Evolutionary conservation across 257 asterid species (phyloP).

Genomic region (Jaltomata sinuosa): DNA sequence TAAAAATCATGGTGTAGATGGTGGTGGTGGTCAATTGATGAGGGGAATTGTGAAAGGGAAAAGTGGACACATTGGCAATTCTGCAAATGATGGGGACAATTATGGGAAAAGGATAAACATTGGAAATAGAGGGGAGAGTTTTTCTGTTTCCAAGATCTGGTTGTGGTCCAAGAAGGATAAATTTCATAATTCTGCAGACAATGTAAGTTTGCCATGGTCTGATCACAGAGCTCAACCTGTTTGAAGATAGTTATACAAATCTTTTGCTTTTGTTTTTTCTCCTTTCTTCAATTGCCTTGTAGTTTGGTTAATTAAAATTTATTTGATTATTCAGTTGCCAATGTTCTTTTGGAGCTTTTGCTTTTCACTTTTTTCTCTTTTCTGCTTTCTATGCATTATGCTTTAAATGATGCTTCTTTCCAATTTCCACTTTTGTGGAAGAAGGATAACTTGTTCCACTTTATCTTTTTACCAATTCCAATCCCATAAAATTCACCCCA

Average conservation of each 20-base stretch:
- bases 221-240: conserved; percentile 1
- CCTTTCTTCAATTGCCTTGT: not conserved
- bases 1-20: conserved; percentile 14
- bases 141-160: conserved; percentile 97
- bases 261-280: not conserved
- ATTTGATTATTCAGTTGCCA: conserved; percentile 5
- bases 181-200: conserved; percentile 28
- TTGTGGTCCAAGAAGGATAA: conserved; percentile 85
- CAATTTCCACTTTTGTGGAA: conserved; percentile 23
- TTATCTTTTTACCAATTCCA: conserved; percentile 20
- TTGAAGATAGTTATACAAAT: conserved; percentile 5
- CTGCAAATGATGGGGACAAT: conserved; percentile 32
- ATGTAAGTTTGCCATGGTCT: conserved; percentile 36
- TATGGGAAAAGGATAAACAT: conserved; percentile 62
- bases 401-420: conserved; percentile 35
- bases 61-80: conserved; percentile 45
- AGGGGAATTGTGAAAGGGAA: conserved; percentile 20
- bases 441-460: conserved; percentile 17
- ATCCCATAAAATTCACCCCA: conserved; percentile 10
- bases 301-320: not conserved
- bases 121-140: conserved; percentile 87
- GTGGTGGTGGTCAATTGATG: conserved; percentile 8
- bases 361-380: conserved; percentile 21
- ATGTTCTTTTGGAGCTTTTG: conserved; percentile 10
- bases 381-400: conserved; percentile 21